Evolutionary conservation across 1,139 yeast species (phyloP), one percentile per base, ranked within the genome.

Genomic region (Pichia sp.): DNA sequence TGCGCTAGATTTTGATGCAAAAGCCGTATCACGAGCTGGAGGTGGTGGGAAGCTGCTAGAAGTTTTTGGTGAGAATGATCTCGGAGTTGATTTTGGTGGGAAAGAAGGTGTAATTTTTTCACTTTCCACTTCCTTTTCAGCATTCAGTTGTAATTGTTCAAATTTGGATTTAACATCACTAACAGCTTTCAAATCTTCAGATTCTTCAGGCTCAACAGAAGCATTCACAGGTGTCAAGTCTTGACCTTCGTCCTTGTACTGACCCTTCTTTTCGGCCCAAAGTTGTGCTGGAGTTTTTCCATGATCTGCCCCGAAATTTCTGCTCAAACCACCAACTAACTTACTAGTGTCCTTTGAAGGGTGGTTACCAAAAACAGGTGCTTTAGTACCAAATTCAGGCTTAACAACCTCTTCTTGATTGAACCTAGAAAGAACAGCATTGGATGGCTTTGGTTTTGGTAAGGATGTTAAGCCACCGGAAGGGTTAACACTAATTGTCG

Each of bases 211-310:
- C 11, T 34, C 41, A 8, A 18, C 25, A 35, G 45, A 42, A 11
- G 59, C 34, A 36, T 58, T 59, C 11, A 58, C 55, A 4, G 62
- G 61, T 12, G 42, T 52, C 3, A 51, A 54, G 35, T 52, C 53
- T 5, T 42, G 42, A 20, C 64, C 51, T 35, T 71, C 77, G 31
- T 68, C 67, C 53, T 68, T 72, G 53, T 67, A 74, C 53, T 76
- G 72, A 38, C 84, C 91, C 60, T 81, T 80, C 68, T 79, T 85
- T 61, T 85, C 96, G 18, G 96, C 96, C 96, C 96, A 88, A 30
- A 84, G 58, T 63, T 88, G 96, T 28, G 96, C 96, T 24, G 97
- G 96, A 4, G 95, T 84, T 64, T 85, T 84, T 46, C 95, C 96
- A 44, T 73, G 76, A 50, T 74, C 74, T 39, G 84, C 68, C 46